Conservation (phyloP, 2,329 filamentous ascomycete species). For the Trichoderma arundinaceum region DNA sequence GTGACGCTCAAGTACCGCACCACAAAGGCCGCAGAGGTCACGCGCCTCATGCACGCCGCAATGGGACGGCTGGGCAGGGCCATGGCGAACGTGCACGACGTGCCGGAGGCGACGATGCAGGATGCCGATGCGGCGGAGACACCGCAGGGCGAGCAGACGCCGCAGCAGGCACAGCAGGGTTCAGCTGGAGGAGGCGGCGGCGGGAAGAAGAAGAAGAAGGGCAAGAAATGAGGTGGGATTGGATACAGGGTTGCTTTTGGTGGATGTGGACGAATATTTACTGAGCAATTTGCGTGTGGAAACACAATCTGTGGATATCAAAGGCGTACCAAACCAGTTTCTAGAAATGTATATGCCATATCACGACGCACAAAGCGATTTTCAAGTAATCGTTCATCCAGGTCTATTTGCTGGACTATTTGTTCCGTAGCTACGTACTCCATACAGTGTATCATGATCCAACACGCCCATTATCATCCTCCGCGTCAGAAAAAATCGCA, state of each 20-base stretch:
- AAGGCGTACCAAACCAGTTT: not conserved
- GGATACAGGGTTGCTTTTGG: not conserved
- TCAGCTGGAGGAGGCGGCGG: slow-evolving; percentile 38
- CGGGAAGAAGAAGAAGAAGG: slow-evolving; percentile 73
- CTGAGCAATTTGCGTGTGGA: not conserved
- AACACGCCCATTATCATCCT: slow-evolving; percentile 33
- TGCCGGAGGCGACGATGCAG: slow-evolving; percentile 50
- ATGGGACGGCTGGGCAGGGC: slow-evolving; percentile 76
- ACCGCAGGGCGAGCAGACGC: slow-evolving; percentile 38
- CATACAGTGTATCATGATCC: slow-evolving; percentile 35
- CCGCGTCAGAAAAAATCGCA: not conserved
- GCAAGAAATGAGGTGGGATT: slow-evolving; percentile 60
- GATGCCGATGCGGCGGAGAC: slow-evolving; percentile 44
- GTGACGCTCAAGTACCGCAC: slow-evolving; percentile 90
- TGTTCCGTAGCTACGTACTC: slow-evolving; percentile 28
- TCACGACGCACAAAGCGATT: not conserved
- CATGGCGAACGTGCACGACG: slow-evolving; percentile 63
- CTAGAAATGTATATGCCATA: slow-evolving; percentile 1
- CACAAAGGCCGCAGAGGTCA: slow-evolving; percentile 87
- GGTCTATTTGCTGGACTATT: slow-evolving; percentile 27
- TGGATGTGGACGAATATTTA: not conserved
- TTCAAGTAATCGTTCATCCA: slow-evolving; percentile 17
- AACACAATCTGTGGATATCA: not conserved
- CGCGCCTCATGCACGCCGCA: slow-evolving; percentile 72
- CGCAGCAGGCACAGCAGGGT: slow-evolving; percentile 37